These are phyloP conservation scores for Coemansia sp. DNA, from an alignment of 192 early-diverging fungal genomes.

Conservation along the genomic window DNA sequence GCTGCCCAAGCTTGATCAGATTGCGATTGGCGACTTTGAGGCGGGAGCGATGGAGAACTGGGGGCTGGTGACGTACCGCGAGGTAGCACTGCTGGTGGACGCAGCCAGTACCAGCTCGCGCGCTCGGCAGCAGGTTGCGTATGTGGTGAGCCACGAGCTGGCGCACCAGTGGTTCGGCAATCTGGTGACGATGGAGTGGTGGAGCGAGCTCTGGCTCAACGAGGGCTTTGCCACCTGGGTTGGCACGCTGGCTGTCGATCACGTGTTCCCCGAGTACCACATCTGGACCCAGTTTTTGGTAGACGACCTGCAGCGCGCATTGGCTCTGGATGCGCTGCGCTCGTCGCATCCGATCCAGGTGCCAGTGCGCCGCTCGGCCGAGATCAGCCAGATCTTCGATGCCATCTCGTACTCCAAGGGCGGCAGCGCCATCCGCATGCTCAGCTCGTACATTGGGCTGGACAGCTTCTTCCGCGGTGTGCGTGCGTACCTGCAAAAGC, in stretches of 20 bases:
- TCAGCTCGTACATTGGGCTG: constrained; percentile 60
- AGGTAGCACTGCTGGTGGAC: constrained; percentile 64
- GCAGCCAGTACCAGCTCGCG: constrained; percentile 60
- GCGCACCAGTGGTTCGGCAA: constrained; percentile 88
- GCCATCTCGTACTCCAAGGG: constrained; percentile 84
- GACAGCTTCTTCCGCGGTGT: constrained; percentile 56
- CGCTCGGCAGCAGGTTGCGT: constrained; percentile 60
- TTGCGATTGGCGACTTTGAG: constrained; percentile 81
- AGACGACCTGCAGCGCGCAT: constrained; percentile 63
- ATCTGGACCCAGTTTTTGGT: constrained; percentile 72
- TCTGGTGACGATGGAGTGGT: constrained; percentile 76
- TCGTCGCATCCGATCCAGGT: constrained; percentile 86
- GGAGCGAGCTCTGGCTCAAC: constrained; percentile 79
- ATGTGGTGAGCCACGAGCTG: constrained; percentile 78
- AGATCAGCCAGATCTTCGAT: constrained; percentile 86
- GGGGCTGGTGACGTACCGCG: constrained; percentile 78
- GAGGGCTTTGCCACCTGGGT: constrained; percentile 89
- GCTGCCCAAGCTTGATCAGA: constrained; percentile 70
- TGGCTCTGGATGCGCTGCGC: constrained; percentile 72
- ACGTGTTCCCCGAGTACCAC: constrained; percentile 77
- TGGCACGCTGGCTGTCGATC: constrained; percentile 66
- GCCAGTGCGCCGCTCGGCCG: constrained; percentile 61
- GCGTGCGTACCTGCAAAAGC: constrained; percentile 63
- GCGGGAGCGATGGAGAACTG: constrained; percentile 87
- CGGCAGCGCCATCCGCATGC: constrained; percentile 79